Evolutionary conservation across 2,329 filamentous ascomycete species (phyloP).

Genomic region (Clarireedia homoeocarpa): DNA sequence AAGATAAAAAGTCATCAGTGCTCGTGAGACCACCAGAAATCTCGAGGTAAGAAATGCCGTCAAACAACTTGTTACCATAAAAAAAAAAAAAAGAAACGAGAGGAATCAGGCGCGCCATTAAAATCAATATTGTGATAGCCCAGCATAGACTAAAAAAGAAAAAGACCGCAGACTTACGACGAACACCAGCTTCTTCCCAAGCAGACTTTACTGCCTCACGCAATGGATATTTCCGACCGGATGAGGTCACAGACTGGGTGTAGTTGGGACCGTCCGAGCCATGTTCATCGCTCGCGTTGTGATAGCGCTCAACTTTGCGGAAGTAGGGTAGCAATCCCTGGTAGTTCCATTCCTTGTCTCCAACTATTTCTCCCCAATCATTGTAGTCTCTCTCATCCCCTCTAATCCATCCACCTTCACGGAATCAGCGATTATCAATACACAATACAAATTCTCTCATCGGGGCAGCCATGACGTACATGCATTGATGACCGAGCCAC

Average conservation of each 20-base stretch:
- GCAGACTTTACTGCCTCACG: neutral
- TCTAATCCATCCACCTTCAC: neutral
- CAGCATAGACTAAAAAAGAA: neutral
- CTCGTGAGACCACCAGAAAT: too few relatives aligned
- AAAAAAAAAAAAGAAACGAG: too few relatives aligned
- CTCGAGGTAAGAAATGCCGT: too few relatives aligned
- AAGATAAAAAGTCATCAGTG: neutral
- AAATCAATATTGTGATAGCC: neutral
- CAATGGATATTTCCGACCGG: neutral
- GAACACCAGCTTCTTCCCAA: neutral
- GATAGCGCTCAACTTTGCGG: neutral
- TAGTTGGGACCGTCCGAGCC: neutral
- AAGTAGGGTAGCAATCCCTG: neutral
- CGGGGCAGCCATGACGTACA: neutral
- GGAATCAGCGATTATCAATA: neutral
- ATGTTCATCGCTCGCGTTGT: neutral
- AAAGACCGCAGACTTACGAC: neutral
- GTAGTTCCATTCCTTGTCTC: neutral
- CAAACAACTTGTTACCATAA: too few relatives aligned
- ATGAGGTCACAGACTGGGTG: neutral
- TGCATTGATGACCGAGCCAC: neutral
- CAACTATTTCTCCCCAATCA: neutral
- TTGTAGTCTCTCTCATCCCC: neutral
- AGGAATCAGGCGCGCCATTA: too few relatives aligned
- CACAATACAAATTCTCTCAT: neutral